Evolutionary conservation across 1,284 basidiomycete species (phyloP).

Genomic region (Papiliotrema terrestris): DNA sequence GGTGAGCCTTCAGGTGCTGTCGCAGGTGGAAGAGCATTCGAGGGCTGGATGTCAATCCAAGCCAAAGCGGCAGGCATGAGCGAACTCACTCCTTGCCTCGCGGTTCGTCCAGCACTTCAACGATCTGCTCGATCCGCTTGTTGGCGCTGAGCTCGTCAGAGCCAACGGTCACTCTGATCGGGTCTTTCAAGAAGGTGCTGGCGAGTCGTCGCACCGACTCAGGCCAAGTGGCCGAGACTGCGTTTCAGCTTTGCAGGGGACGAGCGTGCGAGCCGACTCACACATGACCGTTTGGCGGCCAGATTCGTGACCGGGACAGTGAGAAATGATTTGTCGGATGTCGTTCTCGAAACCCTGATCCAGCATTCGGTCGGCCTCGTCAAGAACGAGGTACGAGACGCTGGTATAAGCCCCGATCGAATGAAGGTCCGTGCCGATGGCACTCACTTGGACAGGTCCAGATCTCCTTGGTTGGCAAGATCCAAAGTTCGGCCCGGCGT

Average conservation of each 20-base stretch:
- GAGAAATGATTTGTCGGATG: conserved; percentile 84
- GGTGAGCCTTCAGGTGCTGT: conserved; percentile 58
- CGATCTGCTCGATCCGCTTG: conserved; percentile 68
- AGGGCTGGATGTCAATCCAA: conserved; percentile 52
- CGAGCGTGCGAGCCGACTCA: conserved; percentile 49
- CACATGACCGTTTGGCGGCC: conserved; percentile 90
- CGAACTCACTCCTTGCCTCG: conserved; percentile 74
- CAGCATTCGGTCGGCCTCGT: conserved; percentile 98
- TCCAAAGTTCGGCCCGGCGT: conserved; percentile 93
- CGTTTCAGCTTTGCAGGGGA: background rate
- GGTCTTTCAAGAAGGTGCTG: conserved; percentile 78
- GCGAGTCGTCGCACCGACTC: conserved; percentile 93
- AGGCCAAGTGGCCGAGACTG: conserved; percentile 97
- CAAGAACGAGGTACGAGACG: conserved; percentile 87
- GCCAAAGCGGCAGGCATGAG: background rate
- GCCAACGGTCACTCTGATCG: conserved; percentile 89
- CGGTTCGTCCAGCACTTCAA: conserved; percentile 87
- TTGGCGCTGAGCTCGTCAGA: conserved; percentile 94
- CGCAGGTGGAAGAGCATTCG: conserved; percentile 66
- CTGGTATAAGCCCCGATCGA: conserved; percentile 44
- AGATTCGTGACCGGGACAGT: conserved; percentile 60
- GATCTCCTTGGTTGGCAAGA: conserved; percentile 76
- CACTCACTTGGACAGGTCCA: conserved; percentile 70
- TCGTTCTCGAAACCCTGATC: conserved; percentile 99
- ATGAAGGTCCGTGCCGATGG: background rate